Evolutionary conservation across 2,329 filamentous ascomycete species (phyloP), one percentile per base, ranked within the genome.

Genomic region (Metarhizium brunneum): DNA sequence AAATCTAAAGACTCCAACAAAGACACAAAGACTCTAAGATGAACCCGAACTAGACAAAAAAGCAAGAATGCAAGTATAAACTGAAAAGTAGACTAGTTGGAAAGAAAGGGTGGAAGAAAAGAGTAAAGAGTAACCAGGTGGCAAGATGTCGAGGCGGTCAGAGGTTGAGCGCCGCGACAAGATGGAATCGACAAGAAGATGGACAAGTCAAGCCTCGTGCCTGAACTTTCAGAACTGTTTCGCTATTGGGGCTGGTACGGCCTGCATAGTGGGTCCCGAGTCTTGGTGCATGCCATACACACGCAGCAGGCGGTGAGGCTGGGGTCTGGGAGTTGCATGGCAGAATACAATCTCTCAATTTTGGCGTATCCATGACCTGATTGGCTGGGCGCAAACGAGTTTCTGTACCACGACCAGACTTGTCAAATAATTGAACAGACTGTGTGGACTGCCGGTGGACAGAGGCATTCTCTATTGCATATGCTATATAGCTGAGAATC

Each of bases 351-450:
- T 16, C 10, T 29, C 35, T 4, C 14, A 35, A 38, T 50, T 47
- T 47, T 35, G 7, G 14, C 25, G 25, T 25, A 38, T 11, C 45
- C 52, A 42, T 40, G 51, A 29, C 32, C 45, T 57, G 52, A 57
- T 57, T 57, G 55, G 55, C 25, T 48, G 49, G 42, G 30, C 11
- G 36, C 30, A 11, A 50, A 14, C 45, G 25, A 48, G 4, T 30
- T 30, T n/a, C 8, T 20, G 7, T 18, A 14, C 20, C 13, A 29
- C 20, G 6, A 48, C 30, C 13, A 6, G 4, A 48, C 7, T 6
- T 16, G 45, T 48, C 14, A 2, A 2, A 30, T 14, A 13, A 4
- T 7, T 16, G 25, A 25, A 25, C 45, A 30, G 45, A 32, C 13
- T 14, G 8, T 16, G 8, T 0, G 4, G 25, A 20, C 6, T 4